phyloP scores from a whole-genome alignment of 352 stramenopile genomes.

The Phytophthora cryptogea region DNA sequence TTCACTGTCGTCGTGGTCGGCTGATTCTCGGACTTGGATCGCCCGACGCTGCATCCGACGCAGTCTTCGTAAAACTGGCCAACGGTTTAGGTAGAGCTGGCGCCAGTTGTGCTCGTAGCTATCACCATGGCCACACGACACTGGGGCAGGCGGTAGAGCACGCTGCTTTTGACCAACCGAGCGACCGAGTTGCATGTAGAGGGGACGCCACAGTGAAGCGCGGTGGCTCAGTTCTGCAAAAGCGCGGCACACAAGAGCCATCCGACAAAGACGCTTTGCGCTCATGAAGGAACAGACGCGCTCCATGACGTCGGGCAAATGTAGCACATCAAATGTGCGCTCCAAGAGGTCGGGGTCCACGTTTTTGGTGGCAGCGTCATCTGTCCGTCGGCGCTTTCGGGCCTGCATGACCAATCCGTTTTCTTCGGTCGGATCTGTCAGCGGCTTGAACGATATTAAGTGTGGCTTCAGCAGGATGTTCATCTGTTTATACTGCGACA shows the following conservation, averaged over 20 bases:
- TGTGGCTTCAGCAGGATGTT: slow-evolving; percentile 34
- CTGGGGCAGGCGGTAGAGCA: slow-evolving; percentile 6
- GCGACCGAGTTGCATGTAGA: slow-evolving; percentile 40
- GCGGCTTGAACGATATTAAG: slow-evolving; percentile 14
- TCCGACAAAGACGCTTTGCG: slow-evolving; percentile 65
- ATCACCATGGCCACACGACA: slow-evolving; percentile 34
- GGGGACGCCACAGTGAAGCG: slow-evolving; percentile 40
- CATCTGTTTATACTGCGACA: slow-evolving; percentile 31
- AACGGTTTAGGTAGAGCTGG: slow-evolving; percentile 34
- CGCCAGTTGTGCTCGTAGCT: slow-evolving; percentile 45
- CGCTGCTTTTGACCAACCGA: slow-evolving; percentile 9
- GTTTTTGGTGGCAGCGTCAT: neutral
- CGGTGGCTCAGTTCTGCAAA: slow-evolving; percentile 48
- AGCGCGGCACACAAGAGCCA: slow-evolving; percentile 53
- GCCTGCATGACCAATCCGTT: slow-evolving; percentile 2
- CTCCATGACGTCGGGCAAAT: slow-evolving; percentile 72
- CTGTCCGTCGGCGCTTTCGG: slow-evolving; percentile 26
- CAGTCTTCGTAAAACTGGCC: slow-evolving; percentile 28
- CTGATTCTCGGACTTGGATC: slow-evolving; percentile 8
- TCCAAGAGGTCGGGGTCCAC: slow-evolving; percentile 43
- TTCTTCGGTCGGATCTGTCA: slow-evolving; percentile 21
- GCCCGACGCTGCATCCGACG: slow-evolving; percentile 26
- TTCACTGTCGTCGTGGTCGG: slow-evolving; percentile 6
- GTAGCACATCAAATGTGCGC: slow-evolving; percentile 50
- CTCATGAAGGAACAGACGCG: slow-evolving; percentile 72